These are phyloP conservation scores for Xanthoparmelia taractica DNA, from an alignment of 495 filamentous ascomycete genomes.

Conservation along the genomic window DNA sequence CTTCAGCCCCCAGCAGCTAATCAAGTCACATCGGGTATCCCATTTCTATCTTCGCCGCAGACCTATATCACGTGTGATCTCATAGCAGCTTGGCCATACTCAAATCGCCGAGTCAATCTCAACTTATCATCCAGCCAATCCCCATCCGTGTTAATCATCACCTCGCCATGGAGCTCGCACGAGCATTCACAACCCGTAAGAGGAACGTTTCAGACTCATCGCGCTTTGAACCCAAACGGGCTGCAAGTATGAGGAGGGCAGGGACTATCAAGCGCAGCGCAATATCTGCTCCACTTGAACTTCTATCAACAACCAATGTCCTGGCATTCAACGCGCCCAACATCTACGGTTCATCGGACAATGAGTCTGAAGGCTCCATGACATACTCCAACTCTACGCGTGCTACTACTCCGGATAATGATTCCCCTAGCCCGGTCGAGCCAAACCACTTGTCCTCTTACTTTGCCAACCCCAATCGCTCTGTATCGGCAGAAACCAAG, in stretches of 20 bases:
- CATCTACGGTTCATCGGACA: constrained; percentile 48
- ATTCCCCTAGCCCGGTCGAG: constrained; percentile 56
- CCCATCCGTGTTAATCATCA: constrained; percentile 33
- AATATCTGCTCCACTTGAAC: constrained; percentile 80
- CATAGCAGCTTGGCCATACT: constrained; percentile 8
- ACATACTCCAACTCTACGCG: constrained; percentile 51
- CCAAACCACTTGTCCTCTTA: constrained; percentile 76
- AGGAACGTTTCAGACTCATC: constrained; percentile 43
- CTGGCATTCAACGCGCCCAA: constrained; percentile 89
- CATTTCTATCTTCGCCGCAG: constrained; percentile 12
- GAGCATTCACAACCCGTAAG: constrained; percentile 59
- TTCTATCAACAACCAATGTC: constrained; percentile 93
- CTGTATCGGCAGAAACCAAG: constrained; percentile 28
- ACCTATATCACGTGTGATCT: constrained; percentile 7
- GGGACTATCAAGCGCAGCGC: constrained; percentile 49
- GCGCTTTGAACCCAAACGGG: constrained; percentile 42
- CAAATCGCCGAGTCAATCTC: constrained; percentile 8
- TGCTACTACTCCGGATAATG: constrained; percentile 63
- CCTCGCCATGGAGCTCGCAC: constrained; percentile 46
- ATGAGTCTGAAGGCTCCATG: constrained; percentile 54
- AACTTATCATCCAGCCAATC: constrained; percentile 18
- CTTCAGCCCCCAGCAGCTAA: constrained; percentile 13
- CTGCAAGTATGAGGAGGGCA: constrained; percentile 41
- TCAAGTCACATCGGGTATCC: constrained; percentile 10
- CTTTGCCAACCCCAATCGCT: constrained; percentile 51